Base-by-base conservation (phyloP, 805 yeast species). In the Saturnispora sekii region DNA sequence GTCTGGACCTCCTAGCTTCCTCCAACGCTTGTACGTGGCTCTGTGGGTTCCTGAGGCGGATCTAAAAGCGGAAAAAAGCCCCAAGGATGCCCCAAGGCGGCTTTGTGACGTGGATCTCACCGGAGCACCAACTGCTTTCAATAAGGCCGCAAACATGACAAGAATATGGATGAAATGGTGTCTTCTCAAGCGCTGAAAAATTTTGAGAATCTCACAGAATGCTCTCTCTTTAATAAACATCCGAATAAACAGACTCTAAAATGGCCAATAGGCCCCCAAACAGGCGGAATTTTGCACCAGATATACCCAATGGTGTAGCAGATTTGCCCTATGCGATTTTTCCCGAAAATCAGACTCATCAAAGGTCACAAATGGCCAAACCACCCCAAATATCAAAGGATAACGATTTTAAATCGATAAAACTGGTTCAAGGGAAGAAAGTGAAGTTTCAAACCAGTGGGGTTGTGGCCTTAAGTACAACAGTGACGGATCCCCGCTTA, bases 21-120 rank as follows among this genome's bases (percentile, higher is more conserved):
- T 75, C 79, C 93, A 85, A 65, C 97, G 76, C 60, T 84, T 86
- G 40, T 88, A 88, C 5, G 94, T 81, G 21, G 94, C 86, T 59
- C 86, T 80, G 60, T 86, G 93, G 3, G 96, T 79, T 62, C 87
- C 84, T 73, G 80, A 77, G 6, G 43, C 32, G 34, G 35, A 43
- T 43, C 56, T 49, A 16, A 52, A 68, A 6, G 49, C 45, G 62
- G 56, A n/a, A 53, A 51, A 45, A 45, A 52, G 21, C 12, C 38
- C 40, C 10, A 47, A n/a, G 2, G 47, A 30, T 5, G 40, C 35
- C 5, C 48, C 29, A 29, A 43, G 14, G 2, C 49, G 32, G 4
- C 46, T 28, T 21, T 4, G 8, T 6, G 8, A 21, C 26, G 26
- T 3, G 26, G 7, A 21, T 5, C 26, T 21, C 26, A 21, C 26